Conservation (phyloP, 805 yeast genomes). For the Cyberlindnera japonica region DNA sequence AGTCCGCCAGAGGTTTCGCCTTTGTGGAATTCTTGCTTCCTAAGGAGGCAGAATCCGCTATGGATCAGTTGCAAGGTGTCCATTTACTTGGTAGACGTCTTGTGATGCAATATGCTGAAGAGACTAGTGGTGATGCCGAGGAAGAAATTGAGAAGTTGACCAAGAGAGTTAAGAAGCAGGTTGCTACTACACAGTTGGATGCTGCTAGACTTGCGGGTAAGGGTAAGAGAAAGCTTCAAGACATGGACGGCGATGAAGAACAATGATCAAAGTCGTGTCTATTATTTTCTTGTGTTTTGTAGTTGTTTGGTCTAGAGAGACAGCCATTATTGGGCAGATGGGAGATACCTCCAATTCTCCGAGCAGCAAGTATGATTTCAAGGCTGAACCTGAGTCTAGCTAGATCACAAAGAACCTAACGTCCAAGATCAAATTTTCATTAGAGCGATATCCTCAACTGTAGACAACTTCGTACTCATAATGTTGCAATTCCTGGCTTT, state of each 20-base stretch:
- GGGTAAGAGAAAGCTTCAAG: slow-evolving; percentile 64
- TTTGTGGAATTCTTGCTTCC: slow-evolving; percentile 87
- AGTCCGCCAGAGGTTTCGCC: slow-evolving; percentile 94
- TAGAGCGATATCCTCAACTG: no score
- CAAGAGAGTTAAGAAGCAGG: slow-evolving; percentile 75
- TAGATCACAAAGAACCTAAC: no score
- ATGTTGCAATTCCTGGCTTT: no score
- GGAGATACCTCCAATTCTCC: no score
- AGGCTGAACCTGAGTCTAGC: no score
- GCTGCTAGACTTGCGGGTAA: slow-evolving; percentile 68
- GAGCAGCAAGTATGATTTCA: no score
- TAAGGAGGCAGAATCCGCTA: slow-evolving; percentile 90
- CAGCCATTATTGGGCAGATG: no score
- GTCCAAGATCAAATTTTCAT: no score
- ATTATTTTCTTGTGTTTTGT: no score
- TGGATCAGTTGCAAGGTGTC: slow-evolving; percentile 91
- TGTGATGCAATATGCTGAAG: slow-evolving; percentile 89
- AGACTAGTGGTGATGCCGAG: slow-evolving; percentile 78
- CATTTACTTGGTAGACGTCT: slow-evolving; percentile 94
- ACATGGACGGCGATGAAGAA: slow-evolving; percentile 34
- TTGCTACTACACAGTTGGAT: slow-evolving; percentile 69
- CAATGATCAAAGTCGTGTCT: no score
- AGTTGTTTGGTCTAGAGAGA: no score
- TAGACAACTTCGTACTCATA: no score
- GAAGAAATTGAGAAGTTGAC: slow-evolving; percentile 91